phyloP scores from a whole-genome alignment of 176 grass and related monocot genomes.

The Secale cereale region DNA sequence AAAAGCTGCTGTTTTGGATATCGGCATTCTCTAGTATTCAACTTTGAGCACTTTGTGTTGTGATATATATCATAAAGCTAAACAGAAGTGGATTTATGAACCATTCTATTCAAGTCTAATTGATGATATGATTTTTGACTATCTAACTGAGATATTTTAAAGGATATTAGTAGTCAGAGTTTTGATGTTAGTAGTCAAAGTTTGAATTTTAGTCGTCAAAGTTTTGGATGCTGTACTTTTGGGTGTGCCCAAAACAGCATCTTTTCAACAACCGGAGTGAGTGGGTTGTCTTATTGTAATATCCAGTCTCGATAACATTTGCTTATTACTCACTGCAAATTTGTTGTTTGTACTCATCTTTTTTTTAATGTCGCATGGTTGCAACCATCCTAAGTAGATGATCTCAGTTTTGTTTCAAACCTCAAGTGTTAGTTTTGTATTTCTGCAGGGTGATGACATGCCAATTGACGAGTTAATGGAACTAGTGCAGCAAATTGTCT shows the following conservation, averaged over 20 bases:
- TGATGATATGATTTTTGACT: not conserved
- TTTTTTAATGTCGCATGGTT: not conserved
- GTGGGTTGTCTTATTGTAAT: not conserved
- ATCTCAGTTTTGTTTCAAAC: constrained; percentile 1
- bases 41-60: not conserved
- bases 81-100: not conserved
- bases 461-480: constrained; percentile 89
- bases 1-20: not conserved
- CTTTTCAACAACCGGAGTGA: not conserved
- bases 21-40: not conserved
- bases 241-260: not conserved
- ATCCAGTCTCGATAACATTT: not conserved
- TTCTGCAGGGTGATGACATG: constrained; percentile 80
- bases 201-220: not conserved
- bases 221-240: not conserved
- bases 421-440: not conserved
- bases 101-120: not conserved
- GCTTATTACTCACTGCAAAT: not conserved
- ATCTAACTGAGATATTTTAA: not conserved
- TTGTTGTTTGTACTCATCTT: not conserved
- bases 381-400: not conserved
- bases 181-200: not conserved
- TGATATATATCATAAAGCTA: not conserved
- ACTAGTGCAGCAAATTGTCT: constrained; percentile 96
- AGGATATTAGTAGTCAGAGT: not conserved